Conservation (phyloP, 2,329 filamentous ascomycete genomes). For the Trichoderma harzianum region DNA sequence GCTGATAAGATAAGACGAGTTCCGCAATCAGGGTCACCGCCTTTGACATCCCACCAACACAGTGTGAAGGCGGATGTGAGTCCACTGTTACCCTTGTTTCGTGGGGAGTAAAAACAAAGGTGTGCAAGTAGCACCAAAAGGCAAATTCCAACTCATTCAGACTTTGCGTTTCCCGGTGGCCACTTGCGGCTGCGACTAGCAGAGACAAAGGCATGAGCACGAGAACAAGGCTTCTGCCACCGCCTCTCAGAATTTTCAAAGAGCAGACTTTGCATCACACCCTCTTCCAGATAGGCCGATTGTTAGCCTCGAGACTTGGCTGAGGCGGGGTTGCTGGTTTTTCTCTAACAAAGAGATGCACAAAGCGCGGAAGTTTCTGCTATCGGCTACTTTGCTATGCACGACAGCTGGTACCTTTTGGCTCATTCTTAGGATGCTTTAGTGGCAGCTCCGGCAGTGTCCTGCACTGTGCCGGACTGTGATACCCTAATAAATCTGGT, state of each 20-base stretch:
- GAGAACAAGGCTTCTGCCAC: not conserved
- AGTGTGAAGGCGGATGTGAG: not conserved
- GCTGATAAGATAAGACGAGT: slow-evolving; percentile 21
- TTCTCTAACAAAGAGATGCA: not conserved
- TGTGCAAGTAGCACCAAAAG: not conserved
- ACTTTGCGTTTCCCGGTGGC: not conserved
- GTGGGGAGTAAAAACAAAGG: not conserved
- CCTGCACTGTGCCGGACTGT: slow-evolving; percentile 12
- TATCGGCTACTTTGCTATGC: not conserved
- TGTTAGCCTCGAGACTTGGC: slow-evolving; percentile 2
- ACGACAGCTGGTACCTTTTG: not conserved
- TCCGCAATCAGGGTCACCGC: slow-evolving; percentile 8
- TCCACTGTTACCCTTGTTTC: slow-evolving; percentile 10
- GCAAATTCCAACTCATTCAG: not conserved
- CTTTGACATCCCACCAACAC: slow-evolving; percentile 17
- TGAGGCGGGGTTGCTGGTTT: slow-evolving; percentile 4
- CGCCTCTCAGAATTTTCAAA: not conserved
- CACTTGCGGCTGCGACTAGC: not conserved
- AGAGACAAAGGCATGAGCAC: slow-evolving; percentile 4
- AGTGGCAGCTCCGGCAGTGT: slow-evolving; percentile 4
- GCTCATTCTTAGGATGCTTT: not conserved
- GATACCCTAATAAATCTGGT: slow-evolving; percentile 17
- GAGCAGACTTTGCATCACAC: slow-evolving; percentile 17
- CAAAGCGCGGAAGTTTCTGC: not conserved
- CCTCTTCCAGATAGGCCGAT: not conserved